Base-by-base conservation (phyloP, 768 basidiomycete species). In the Boletus eberwhitei region DNA sequence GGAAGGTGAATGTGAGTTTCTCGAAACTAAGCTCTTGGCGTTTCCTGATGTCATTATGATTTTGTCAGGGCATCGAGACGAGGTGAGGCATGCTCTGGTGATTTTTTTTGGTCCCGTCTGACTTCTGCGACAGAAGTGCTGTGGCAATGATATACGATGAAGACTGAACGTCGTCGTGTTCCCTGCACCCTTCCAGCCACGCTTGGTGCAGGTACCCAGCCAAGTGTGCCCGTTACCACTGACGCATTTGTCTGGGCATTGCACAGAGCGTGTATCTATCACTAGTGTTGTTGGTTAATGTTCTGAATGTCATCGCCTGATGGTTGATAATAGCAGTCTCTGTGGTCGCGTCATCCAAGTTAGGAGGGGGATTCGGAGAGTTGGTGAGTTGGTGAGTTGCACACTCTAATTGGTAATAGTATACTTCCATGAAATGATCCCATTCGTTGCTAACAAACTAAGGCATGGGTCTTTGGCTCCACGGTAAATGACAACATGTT, bases 1-100 rank as follows among this genome's bases (percentile, higher is more conserved):
- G 58, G 58, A 48, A 48, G 5, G 51, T n/a, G 41, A 21, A 59
- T 26, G 58, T 59, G 37, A 59, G 58, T 41, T 26, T 4, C 32
- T 8, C 13, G 1, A 8, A 24, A 42, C 36, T 5, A 2, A 12
- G 9, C n/a, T 36, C 29, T 29, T 29, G 7, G 8, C 6, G 17
- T 4, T 14, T 22, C 22, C 45, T 58, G 29, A 47, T 48, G 11
- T 16, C 38, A 31, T 29, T 16, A 14, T 29, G 12, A 22, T 39
- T 35, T 36, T 6, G 8, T 21, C 14, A 60, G 58, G 50, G 58
- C 7, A 32, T 60, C 8, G 58, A 59, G 46, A 60, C 0, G 36
- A 60, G 34, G 58, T 60, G 5, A 44, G 58, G 14, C 24, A n/a
- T 3, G 8, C 22, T 2, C 19, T 12, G n/a, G 9, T 17, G 16